Evolutionary conservation across 2,329 filamentous ascomycete species (phyloP), one percentile per base, ranked within the genome.

Genomic region (Penicillium hordei): DNA sequence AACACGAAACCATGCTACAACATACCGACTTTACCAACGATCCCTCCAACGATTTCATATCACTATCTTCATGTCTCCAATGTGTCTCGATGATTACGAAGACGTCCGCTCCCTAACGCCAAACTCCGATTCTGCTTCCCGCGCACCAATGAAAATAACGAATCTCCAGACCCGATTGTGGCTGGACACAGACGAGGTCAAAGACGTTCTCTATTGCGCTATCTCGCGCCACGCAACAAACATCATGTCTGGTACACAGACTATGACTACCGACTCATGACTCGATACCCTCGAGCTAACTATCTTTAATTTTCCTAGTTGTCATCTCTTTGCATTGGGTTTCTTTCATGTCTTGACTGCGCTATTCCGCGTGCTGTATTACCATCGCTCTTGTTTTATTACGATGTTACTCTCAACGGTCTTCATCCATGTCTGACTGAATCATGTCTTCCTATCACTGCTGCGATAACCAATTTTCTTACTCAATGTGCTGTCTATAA

Each of bases 71-170:
- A 57, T 52, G 57, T 38, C 19, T 46, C n/a, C 43, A 19, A 62
- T 42, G 60, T 62, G 60, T 60, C 43, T 51, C n/a, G 48, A 53
- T 51, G 51, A 54, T 56, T 15, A 61, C 36, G 48, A 55, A 53
- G 55, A 64, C 57, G 52, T 48, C n/a, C 57, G 57, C 49, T 55
- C 60, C 5, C 38, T 63, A 21, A 25, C 17, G 19, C 27, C 25
- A 25, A 17, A 27, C 21, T 21, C 21, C 6, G 21, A 27, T 39
- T 39, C 25, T 29, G 31, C 21, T 42, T 25, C 21, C 49, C 52
- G 54, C 54, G 42, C 54, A 46, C 13, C 42, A 40, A 63, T 50
- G 58, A 62, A 43, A 49, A 25, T 59, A 58, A 63, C 55, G 61
- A 60, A 55, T 60, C 42, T 54, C 34, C 51, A 44, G 36, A 29